phyloP scores from a whole-genome alignment of 495 filamentous ascomycete species.

The Aspergillus heteromorphus region DNA sequence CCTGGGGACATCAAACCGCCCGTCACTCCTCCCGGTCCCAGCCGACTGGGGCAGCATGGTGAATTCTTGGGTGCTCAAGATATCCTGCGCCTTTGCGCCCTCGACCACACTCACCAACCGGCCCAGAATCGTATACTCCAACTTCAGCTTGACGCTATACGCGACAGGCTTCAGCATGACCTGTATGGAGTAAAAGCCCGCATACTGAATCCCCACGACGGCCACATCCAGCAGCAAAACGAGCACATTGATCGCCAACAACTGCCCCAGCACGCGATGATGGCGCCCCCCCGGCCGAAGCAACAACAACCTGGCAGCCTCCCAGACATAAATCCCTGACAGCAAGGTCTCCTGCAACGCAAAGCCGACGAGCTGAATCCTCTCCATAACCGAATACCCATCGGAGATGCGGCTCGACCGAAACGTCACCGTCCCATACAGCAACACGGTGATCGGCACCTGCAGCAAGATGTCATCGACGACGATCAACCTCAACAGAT shows the following conservation, averaged over 20 bases:
- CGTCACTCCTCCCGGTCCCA: not conserved
- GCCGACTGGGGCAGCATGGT: not conserved
- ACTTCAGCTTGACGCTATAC: conserved; percentile 50
- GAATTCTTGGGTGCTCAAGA: not conserved
- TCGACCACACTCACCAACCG: conserved; percentile 39
- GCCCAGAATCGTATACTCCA: conserved; percentile 50
- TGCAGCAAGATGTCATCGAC: conserved; percentile 40
- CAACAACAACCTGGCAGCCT: conserved; percentile 41
- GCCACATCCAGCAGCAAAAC: conserved; percentile 45
- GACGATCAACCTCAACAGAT: conserved; percentile 38
- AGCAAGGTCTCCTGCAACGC: conserved; percentile 52
- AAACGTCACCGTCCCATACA: conserved; percentile 32
- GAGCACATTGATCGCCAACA: conserved; percentile 45
- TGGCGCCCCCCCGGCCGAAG: conserved; percentile 25
- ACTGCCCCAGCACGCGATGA: conserved; percentile 34
- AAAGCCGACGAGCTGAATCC: conserved; percentile 49
- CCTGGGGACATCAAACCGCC: not conserved
- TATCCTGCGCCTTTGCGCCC: not conserved
- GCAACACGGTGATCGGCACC: conserved; percentile 35
- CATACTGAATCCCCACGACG: conserved; percentile 43
- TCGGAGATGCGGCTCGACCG: conserved; percentile 24
- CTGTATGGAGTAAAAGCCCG: conserved; percentile 42
- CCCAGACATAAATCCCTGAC: conserved; percentile 52
- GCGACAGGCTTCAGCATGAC: conserved; percentile 46
- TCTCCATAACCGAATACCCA: conserved; percentile 47